Base-by-base conservation (phyloP, 768 basidiomycete genomes). In the Suillus subalutaceus region DNA sequence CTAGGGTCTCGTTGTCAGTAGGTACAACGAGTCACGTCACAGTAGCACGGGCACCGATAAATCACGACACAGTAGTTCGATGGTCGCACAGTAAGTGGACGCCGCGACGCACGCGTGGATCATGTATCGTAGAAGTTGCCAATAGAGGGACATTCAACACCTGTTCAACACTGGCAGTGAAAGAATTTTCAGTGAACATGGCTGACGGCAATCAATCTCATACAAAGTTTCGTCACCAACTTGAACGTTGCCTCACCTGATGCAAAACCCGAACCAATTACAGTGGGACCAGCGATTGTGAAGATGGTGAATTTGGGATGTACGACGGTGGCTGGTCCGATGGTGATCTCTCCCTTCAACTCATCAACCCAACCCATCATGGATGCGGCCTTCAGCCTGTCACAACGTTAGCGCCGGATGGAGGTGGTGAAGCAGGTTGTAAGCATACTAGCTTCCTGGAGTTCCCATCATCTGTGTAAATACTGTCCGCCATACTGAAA, bases 181-280 rank as follows among this genome's bases (percentile, higher is more conserved):
- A 65, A 46, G 3, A 32, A 44, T 5, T 2, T 66, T 12, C 32
- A 35, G 32, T 50, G 46, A 48, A 48, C 16, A 32, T 44, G 48
- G 30, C 38, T 37, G n/a, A 18, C 18, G 12, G n/a, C n/a, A 94
- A 26, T 91, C 93, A 62, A 97, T 93, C 79, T 97, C 94, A 72
- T 98, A 97, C 65, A 96, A 81, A 75, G 97, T 98, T 67, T 92
- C 88, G 74, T 97, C 90, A 6, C 97, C 97, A n/a, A n/a, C n/a
- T n/a, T n/a, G n/a, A 58, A 98, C 94, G 2, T 43, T 18, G 7
- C 30, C 90, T 87, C 94, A 98, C 20, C n/a, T 48, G 10, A n/a
- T 48, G 10, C 20, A 8, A 48, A 96, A 61, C 90, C 86, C 26
- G 86, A 81, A 20, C 96, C 97, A 63, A 99, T 91, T 55, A 94